Percentiles rank a stretch among this genome's conserved stretches.
These are phyloP conservation scores for Teratosphaeria destructans DNA, from an alignment of 2,329 filamentous ascomycete species.

Conservation along the genomic window DNA sequence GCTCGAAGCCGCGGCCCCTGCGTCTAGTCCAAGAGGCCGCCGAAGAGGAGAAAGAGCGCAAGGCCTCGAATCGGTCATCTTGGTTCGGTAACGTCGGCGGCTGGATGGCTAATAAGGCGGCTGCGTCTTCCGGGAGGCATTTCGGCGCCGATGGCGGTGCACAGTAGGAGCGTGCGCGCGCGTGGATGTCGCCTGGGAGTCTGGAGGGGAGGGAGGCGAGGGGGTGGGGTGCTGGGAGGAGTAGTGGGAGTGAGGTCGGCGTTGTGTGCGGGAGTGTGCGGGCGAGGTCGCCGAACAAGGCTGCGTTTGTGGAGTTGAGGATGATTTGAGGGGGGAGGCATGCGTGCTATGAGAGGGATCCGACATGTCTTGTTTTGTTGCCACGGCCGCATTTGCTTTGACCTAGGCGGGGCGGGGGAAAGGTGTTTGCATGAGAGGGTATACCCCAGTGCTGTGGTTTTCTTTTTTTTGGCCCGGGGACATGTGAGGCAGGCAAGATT, in stretches of 20 bases:
- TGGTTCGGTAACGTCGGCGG: constrained; percentile 31
- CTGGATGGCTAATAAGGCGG: constrained; percentile 27
- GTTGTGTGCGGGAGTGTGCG: not conserved
- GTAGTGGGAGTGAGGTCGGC: not conserved
- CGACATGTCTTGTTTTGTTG: not conserved
- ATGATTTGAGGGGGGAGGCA: not conserved
- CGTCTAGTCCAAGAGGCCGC: constrained; percentile 70
- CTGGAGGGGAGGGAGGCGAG: not conserved
- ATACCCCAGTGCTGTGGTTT: not conserved
- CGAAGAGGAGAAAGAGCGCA: constrained; percentile 29
- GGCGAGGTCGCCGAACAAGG: not conserved
- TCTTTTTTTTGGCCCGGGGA: not conserved
- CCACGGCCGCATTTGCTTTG: not conserved
- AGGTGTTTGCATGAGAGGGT: not conserved
- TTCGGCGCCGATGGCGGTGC: not conserved
- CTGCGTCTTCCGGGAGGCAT: not conserved
- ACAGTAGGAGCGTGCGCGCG: not conserved
- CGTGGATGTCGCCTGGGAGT: not conserved
- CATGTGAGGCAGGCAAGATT: not conserved
- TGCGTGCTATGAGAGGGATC: not conserved
- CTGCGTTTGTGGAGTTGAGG: not conserved
- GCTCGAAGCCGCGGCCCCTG: constrained; percentile 69
- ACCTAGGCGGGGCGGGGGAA: not conserved
- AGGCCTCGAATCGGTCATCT: constrained; percentile 33
- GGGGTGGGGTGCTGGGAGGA: not conserved